Evolutionary conservation across 106 monocot genomes (phyloP), one percentile per base, ranked within the genome.

Genomic region (Dactylorhiza incarnata): DNA sequence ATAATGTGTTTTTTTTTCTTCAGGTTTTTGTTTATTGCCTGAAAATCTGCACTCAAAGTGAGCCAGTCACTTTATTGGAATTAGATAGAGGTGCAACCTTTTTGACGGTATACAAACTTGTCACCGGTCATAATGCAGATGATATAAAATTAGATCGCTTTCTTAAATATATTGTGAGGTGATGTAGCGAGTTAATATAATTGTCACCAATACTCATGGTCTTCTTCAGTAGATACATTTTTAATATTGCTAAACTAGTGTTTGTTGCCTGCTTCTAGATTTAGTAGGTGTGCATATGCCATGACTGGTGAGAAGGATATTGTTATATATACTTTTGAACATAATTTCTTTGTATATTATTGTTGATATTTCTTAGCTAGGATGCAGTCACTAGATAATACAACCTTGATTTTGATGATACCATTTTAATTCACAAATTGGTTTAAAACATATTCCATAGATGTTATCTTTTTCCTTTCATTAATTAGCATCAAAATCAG

Each of bases 101-200:
- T 29, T 49, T 99, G 82, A 83, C 77, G 86, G 89, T 80, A 74
- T 94, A 99, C 76, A 99, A 99, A 67, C 67, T 99, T 78, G 97
- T 94, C 58, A 99, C 97, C 63, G 97, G 97, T 9, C 97, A 99
- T 76, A 99, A 99, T 99, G 97, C 97, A 43, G 97, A 99, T 85
- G 97, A 99, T 86, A 94, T 99, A 76, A 94, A 94, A 61, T 94
- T n/a, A 99, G 78, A 99, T 94, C 44, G 91, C 94, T 65, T 79
- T 99, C 51, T 77, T 99, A 62, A 99, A 99, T 83, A 86, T 99
- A 73, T 80, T 99, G 75, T 87, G 97, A 7, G 94, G 97, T 81
- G 97, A 99, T 74, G 94, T 99, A 80, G 97, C 97, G 67, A 89
- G 97, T 94, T 89, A 75, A n/a, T 5, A 24, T 45, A 2, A 2